phyloP scores from a whole-genome alignment of 2,329 filamentous ascomycete species.

The Aureobasidium sp. region DNA sequence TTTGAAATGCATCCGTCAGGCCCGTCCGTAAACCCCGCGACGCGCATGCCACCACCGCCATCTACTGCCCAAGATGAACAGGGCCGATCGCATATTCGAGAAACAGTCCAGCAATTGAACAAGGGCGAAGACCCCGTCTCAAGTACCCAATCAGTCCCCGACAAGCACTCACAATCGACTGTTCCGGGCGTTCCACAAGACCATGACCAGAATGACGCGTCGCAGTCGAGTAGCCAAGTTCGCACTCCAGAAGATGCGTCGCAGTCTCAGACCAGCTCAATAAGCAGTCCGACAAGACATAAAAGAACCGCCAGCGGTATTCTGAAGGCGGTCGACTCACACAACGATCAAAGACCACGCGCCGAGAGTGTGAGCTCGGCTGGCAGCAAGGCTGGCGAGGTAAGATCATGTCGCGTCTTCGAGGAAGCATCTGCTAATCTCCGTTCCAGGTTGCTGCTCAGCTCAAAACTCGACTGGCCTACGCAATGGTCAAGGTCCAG shows the following conservation, averaged over 20 bases:
- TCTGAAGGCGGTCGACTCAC: slow-evolving; percentile 50
- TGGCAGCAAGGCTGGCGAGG: slow-evolving; percentile 70
- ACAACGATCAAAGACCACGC: slow-evolving; percentile 33
- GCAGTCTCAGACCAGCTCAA: background rate
- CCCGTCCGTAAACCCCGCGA: slow-evolving; percentile 10
- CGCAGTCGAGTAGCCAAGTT: background rate
- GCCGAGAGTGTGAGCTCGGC: slow-evolving; percentile 64
- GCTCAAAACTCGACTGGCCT: slow-evolving; percentile 76
- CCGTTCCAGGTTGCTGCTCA: slow-evolving; percentile 62
- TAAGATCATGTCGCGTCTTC: slow-evolving; percentile 39
- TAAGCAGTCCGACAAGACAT: slow-evolving; percentile 38
- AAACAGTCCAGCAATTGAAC: background rate
- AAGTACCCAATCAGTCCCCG: too few relatives aligned
- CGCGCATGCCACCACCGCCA: slow-evolving; percentile 8
- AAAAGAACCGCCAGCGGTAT: slow-evolving; percentile 74
- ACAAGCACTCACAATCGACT: background rate
- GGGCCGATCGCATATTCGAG: background rate
- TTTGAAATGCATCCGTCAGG: slow-evolving; percentile 10
- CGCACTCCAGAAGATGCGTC: background rate
- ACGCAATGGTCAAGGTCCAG: slow-evolving; percentile 90
- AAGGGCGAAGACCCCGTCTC: background rate
- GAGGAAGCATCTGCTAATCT: slow-evolving; percentile 10
- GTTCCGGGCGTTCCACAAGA: background rate
- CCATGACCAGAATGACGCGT: slow-evolving; percentile 2
- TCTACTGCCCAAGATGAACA: background rate